Evolutionary conservation across 2,329 filamentous ascomycete species (phyloP), one percentile per base, ranked within the genome.

Genomic region (Penicillium sp.): DNA sequence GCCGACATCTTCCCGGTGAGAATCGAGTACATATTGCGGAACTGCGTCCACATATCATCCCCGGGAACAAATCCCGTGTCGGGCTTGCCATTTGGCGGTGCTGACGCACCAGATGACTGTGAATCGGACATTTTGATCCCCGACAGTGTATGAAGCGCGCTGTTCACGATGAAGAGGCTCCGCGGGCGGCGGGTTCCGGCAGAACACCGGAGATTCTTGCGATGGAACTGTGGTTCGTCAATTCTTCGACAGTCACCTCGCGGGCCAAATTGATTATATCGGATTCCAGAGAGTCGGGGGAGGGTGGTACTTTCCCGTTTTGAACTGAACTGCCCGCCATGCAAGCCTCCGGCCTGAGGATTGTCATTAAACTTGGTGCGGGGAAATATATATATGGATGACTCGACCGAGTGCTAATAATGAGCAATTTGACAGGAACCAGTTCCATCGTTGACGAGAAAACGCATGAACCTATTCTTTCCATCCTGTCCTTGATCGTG

Each of bases 371-470:
- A 48, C 40, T 66, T 43, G 62, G 62, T 65, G 56, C 55, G 57
- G 52, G 50, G 51, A 48, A 41, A 49, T 48, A 44, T 44, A 47
- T 35, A 32, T 39, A 26, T 7, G 12, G 28, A 29, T 48, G 33
- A 33, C 20, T 39, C 13, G 26, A 32, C 25, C n/a, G 31, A 28
- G 16, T 39, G 42, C 43, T 54, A 42, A 57, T 41, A 30, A 27
- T 18, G 37, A 13, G n/a, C 32, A 48, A 2, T 41, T 47, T 5
- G n/a, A 44, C 52, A 98, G 92, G 92, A 55, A 96, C 92, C 31
- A 95, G 88, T 65, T 96, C 92, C n/a, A 96, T 98, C 52, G 89
- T 98, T 49, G 87, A 96, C 67, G 92, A 98, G 64, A 84, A 82
- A 60, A 94, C 86, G 14, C 92, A 95, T 67, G 86, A 95, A 60